Evolutionary conservation across 164 flowering plant species (phyloP).

Genomic region (Nelumbo lutea): DNA sequence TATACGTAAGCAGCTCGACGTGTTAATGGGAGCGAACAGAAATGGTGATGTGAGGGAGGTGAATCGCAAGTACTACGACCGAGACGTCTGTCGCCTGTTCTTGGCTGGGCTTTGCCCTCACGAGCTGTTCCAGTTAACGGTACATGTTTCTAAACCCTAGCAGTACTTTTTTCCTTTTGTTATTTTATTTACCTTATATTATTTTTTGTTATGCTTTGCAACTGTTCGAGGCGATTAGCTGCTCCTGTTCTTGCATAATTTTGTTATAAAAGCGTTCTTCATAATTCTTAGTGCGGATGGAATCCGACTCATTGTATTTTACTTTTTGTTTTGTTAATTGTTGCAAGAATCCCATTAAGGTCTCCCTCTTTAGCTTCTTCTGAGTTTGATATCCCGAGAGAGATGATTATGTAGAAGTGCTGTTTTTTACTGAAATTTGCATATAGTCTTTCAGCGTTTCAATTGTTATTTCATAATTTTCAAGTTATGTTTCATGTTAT

Average conservation of each 20-base stretch:
- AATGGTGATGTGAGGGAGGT: constrained; percentile 91
- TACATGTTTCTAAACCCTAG: constrained; percentile 17
- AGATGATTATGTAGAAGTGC: too few species aligned
- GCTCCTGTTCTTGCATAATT: not conserved
- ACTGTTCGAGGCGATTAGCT: not conserved
- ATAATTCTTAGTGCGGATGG: not conserved
- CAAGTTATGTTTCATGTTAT: too few species aligned
- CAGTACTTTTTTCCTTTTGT: not conserved
- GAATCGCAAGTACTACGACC: constrained; percentile 90
- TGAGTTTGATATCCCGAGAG: too few species aligned
- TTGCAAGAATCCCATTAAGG: too few species aligned
- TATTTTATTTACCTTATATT: not conserved
- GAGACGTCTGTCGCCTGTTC: constrained; percentile 94
- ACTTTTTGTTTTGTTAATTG: too few species aligned
- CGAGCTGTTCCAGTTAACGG: constrained; percentile 95
- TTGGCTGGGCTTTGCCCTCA: constrained; percentile 97
- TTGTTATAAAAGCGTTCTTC: not conserved
- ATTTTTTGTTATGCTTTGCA: not conserved
- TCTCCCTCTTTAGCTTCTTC: too few species aligned
- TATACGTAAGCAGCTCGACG: constrained; percentile 88
- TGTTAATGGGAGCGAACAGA: constrained; percentile 93
- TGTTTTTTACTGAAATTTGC: too few species aligned
- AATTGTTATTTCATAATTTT: too few species aligned
- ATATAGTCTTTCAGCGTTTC: too few species aligned
- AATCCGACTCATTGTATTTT: not conserved